These are phyloP conservation scores for Metschnikowia arizonensis DNA, from an alignment of 805 yeast species.

Conservation along the genomic window DNA sequence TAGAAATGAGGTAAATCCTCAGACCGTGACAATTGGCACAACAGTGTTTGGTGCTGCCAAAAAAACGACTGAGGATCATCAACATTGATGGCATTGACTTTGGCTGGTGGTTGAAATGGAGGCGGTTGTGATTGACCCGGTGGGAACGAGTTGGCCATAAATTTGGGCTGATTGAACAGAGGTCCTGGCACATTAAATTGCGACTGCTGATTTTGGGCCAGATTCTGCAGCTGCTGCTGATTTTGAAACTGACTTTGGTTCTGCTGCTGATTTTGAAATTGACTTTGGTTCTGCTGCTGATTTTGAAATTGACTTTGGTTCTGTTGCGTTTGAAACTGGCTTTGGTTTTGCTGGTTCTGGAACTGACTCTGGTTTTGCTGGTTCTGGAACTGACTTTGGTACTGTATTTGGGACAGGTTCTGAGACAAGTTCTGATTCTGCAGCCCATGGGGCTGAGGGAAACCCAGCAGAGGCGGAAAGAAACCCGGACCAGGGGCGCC, in stretches of 20 bases:
- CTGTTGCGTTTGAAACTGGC: slow-evolving; percentile 14
- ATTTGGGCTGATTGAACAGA: slow-evolving; percentile 20
- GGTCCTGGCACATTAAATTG: slow-evolving; percentile 18
- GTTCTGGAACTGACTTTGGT: slow-evolving; percentile 12
- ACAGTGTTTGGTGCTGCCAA: slow-evolving; percentile 79
- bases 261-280: not conserved
- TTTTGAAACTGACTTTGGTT: too few relatives aligned
- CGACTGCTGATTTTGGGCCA: slow-evolving; percentile 2
- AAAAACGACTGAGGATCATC: slow-evolving; percentile 43
- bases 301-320: slow-evolving; percentile 15
- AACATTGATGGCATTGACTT: slow-evolving; percentile 31
- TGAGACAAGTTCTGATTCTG: slow-evolving; percentile 25
- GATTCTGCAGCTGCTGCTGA: slow-evolving; percentile 13
- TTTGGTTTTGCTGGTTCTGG: slow-evolving; percentile 6
- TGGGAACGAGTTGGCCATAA: slow-evolving; percentile 17
- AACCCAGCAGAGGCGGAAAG: slow-evolving; percentile 24
- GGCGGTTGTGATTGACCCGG: slow-evolving; percentile 21
- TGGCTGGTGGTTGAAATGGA: slow-evolving; percentile 16
- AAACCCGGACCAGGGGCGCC: slow-evolving; percentile 20
- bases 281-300: slow-evolving; percentile 16
- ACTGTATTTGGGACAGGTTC: slow-evolving; percentile 16
- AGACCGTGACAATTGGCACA: slow-evolving; percentile 63
- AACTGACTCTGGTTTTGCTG: slow-evolving; percentile 15
- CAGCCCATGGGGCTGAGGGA: slow-evolving; percentile 22
- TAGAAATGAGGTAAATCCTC: slow-evolving; percentile 71